Evolutionary conservation across 192 early-diverging fungal species (phyloP).

Genomic region (Umbelopsis ramanniana): DNA sequence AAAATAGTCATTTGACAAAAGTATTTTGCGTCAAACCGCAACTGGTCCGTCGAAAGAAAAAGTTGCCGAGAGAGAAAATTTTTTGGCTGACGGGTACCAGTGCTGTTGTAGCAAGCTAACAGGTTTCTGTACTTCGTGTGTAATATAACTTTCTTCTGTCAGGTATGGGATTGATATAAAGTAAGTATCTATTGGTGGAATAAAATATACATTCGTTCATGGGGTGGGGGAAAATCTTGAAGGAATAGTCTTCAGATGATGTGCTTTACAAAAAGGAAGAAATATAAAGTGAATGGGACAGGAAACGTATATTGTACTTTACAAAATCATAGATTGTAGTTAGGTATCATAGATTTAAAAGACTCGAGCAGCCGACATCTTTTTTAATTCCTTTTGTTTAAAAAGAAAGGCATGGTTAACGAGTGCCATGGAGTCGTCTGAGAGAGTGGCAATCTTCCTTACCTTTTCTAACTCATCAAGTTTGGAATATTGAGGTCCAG

Average conservation of each 20-base stretch:
- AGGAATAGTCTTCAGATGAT: too few species aligned
- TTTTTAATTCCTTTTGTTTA: background rate
- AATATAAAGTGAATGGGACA: background rate
- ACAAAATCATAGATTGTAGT: background rate
- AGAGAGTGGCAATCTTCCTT: background rate
- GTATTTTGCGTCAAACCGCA: too few species aligned
- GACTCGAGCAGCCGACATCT: slow-evolving; percentile 16
- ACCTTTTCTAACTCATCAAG: slow-evolving; percentile 11
- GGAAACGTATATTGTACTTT: background rate
- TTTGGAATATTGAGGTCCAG: background rate
- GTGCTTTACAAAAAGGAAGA: background rate
- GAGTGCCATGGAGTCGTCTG: background rate
- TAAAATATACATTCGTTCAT: too few species aligned
- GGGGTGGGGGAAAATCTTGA: too few species aligned
- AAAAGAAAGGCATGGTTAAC: background rate
- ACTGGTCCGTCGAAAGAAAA: too few species aligned
- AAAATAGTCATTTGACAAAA: background rate
- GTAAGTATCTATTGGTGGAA: too few species aligned
- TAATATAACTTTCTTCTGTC: too few species aligned
- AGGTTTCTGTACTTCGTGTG: too few species aligned
- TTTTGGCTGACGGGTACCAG: background rate
- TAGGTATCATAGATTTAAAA: slow-evolving; percentile 14
- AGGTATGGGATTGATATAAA: too few species aligned
- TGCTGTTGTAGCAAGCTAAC: too few species aligned
- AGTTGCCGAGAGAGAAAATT: background rate